Evolutionary conservation across 1,284 basidiomycete species (phyloP).

Genomic region (Kwoniella shivajii): DNA sequence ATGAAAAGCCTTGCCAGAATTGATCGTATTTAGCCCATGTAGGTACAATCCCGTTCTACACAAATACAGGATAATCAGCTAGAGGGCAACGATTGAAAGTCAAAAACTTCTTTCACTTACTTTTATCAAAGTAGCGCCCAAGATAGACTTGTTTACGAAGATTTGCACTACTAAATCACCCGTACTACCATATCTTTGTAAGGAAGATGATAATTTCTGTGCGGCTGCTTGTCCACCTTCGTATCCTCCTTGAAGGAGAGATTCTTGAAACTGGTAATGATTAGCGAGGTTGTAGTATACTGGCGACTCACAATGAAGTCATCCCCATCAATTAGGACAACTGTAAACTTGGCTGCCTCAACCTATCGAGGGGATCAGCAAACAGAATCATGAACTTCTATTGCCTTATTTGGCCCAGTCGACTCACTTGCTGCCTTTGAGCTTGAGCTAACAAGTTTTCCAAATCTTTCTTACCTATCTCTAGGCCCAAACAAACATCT

Average conservation of each 20-base stretch:
- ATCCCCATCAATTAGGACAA: constrained; percentile 48
- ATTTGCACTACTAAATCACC: constrained; percentile 45
- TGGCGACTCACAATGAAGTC: constrained; percentile 40
- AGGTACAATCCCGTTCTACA: constrained; percentile 36
- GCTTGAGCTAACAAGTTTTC: constrained; percentile 25
- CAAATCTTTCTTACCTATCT: constrained; percentile 38
- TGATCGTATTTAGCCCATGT: constrained; percentile 37
- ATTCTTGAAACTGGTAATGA: constrained; percentile 35
- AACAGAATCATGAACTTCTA: constrained; percentile 20
- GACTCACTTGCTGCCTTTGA: constrained; percentile 28
- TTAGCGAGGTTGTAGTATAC: not conserved
- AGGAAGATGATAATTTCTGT: constrained; percentile 30
- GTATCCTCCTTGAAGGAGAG: constrained; percentile 33
- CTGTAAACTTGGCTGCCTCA: constrained; percentile 31
- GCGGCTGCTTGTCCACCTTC: constrained; percentile 45
- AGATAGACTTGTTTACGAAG: constrained; percentile 45
- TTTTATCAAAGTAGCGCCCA: constrained; percentile 43
- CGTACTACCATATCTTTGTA: constrained; percentile 19
- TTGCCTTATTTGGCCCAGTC: too few relatives aligned
- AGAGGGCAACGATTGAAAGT: not conserved
- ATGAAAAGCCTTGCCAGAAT: constrained; percentile 48
- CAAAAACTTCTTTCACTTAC: constrained; percentile 18
- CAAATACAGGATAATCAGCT: not conserved
- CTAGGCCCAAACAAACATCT: constrained; percentile 33
- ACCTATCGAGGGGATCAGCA: not conserved